A percentile compares a stretch with the other conserved stretches of the same genome.
Evolutionary conservation across 305 asterid genomes (phyloP).

Genomic region (Striga hermonthica): DNA sequence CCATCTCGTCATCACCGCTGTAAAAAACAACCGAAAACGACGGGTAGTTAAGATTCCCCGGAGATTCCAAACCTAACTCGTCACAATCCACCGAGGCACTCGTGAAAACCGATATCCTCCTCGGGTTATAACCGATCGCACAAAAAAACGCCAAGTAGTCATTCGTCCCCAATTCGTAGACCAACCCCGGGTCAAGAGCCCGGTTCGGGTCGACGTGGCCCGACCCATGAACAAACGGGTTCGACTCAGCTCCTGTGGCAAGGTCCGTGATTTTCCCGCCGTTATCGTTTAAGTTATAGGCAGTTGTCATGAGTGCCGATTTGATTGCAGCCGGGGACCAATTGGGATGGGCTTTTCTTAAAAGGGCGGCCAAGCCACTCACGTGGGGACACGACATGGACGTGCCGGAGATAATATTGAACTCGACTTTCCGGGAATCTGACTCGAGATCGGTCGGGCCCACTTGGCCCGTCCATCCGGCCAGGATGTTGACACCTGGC

Average conservation of each 20-base stretch:
- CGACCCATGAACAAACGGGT: slow-evolving; percentile 62
- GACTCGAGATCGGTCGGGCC: slow-evolving; percentile 71
- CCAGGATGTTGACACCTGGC: slow-evolving; percentile 90
- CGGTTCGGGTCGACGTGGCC: slow-evolving; percentile 90
- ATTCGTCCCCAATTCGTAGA: slow-evolving; percentile 47
- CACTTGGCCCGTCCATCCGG: slow-evolving; percentile 72
- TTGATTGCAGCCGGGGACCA: slow-evolving; percentile 85
- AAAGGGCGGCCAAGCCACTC: slow-evolving; percentile 79
- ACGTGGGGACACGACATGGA: slow-evolving; percentile 96
- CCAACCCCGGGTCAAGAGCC: slow-evolving; percentile 77
- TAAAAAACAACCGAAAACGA: slow-evolving; percentile 67
- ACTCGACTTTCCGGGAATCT: slow-evolving; percentile 71
- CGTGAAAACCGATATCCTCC: slow-evolving; percentile 46
- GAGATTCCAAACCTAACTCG: slow-evolving; percentile 37
- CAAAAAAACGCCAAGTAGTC: slow-evolving; percentile 76
- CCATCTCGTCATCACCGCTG: slow-evolving; percentile 34
- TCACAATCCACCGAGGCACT: slow-evolving; percentile 49
- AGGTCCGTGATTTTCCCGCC: slow-evolving; percentile 63
- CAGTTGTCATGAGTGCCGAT: slow-evolving; percentile 84
- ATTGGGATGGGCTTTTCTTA: slow-evolving; percentile 55
- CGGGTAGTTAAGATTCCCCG: slow-evolving; percentile 84
- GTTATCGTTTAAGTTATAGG: slow-evolving; percentile 59
- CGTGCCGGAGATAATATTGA: slow-evolving; percentile 82
- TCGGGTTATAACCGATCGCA: slow-evolving; percentile 52
- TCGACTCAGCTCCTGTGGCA: slow-evolving; percentile 62